Evolutionary conservation across 1,139 yeast species (phyloP).

Genomic region (Yamadazyma conglobata): DNA sequence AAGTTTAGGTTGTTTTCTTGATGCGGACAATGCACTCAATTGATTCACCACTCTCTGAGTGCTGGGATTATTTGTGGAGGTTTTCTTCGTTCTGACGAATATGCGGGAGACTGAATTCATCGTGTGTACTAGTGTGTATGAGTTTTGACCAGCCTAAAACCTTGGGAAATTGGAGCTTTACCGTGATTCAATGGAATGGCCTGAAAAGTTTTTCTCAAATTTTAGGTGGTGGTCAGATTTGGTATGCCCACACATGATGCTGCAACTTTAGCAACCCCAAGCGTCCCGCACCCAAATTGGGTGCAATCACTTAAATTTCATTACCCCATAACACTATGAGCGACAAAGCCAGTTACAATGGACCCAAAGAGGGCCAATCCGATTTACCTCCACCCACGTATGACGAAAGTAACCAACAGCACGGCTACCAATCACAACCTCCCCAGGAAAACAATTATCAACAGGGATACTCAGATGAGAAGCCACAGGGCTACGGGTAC

Average conservation of each 20-base stretch:
- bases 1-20: conserved; percentile 82
- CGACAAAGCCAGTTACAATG: no score
- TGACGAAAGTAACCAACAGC: conserved; percentile 6
- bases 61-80: conserved; percentile 45
- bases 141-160: not conserved
- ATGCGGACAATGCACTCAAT: conserved; percentile 80
- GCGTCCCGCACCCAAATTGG: no score
- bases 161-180: not conserved
- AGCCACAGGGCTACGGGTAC: not conserved
- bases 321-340: no score
- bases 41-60: conserved; percentile 70
- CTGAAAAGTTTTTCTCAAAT: no score
- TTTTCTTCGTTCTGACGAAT: conserved; percentile 38
- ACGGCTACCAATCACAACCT: no score
- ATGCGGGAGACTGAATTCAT: no score
- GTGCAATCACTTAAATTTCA: no score
- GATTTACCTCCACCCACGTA: conserved; percentile 12
- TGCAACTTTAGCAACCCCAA: no score
- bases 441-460: not conserved
- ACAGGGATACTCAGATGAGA: not conserved
- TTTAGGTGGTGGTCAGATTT: no score
- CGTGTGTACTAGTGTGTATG: not conserved
- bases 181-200: no score
- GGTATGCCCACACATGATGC: no score
- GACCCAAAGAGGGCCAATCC: no score